These are phyloP conservation scores for Microcera coccophila DNA, from an alignment of 2,329 filamentous ascomycete genomes.

Conservation along the genomic window DNA sequence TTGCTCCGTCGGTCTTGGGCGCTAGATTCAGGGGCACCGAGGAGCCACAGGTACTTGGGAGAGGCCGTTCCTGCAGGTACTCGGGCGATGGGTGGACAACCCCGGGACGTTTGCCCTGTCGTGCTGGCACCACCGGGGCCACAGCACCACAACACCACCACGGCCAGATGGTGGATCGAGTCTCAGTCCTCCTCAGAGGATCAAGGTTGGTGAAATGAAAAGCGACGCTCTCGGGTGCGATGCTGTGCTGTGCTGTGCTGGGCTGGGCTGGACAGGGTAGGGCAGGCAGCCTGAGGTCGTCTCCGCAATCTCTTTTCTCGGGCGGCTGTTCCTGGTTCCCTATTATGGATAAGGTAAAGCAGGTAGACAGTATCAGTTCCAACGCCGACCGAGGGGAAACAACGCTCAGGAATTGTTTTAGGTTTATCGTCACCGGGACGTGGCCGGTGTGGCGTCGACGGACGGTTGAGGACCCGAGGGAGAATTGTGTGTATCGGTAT, in stretches of 20 bases:
- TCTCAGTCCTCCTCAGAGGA: neutral
- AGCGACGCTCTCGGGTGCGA: too few relatives aligned
- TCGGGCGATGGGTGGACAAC: too few relatives aligned
- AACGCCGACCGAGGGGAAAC: neutral
- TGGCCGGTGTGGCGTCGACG: neutral
- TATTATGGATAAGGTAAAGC: too few relatives aligned
- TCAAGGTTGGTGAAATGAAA: too few relatives aligned
- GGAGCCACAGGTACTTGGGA: constrained; percentile 19
- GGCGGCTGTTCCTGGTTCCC: too few relatives aligned
- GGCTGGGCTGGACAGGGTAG: neutral
- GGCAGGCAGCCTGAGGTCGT: neutral
- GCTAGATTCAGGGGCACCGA: constrained; percentile 19
- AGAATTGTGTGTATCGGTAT: too few relatives aligned
- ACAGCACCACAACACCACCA: neutral
- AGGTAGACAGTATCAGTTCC: too few relatives aligned
- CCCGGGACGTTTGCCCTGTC: constrained; percentile 4
- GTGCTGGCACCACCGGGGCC: neutral
- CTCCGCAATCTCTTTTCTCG: too few relatives aligned
- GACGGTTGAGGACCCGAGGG: neutral
- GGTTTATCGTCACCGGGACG: neutral
- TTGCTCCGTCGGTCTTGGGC: constrained; percentile 4
- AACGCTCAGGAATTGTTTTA: neutral
- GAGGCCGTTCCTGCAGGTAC: constrained; percentile 32
- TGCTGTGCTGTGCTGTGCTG: neutral
- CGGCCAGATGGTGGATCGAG: neutral